Conservation (phyloP, 164 flowering plant species). For the Sextonia rubra region DNA sequence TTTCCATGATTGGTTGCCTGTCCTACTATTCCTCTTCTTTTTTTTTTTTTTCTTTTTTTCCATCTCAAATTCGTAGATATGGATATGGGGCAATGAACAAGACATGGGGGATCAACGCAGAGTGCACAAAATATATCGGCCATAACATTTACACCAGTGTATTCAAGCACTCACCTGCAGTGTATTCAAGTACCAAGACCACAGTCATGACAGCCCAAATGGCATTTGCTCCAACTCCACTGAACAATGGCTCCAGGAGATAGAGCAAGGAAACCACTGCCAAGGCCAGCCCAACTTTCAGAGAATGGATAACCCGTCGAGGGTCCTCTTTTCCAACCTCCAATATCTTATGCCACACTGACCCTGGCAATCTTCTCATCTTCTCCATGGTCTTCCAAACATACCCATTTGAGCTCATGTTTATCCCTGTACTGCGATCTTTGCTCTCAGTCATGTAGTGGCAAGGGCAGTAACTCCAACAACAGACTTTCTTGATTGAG, state of each 20-base stretch:
- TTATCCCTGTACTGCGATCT: background rate
- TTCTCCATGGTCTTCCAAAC: conserved; percentile 3
- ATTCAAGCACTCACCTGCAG: conserved; percentile 53
- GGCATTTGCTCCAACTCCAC: conserved; percentile 69
- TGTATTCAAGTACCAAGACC: conserved; percentile 88
- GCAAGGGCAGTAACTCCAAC: background rate
- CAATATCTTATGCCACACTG: conserved; percentile 29
- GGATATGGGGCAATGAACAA: too few species aligned
- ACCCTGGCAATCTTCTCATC: conserved; percentile 23
- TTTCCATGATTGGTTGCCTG: too few species aligned
- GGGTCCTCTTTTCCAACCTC: conserved; percentile 75
- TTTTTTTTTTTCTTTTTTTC: too few species aligned
- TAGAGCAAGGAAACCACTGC: conserved; percentile 76
- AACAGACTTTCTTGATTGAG: background rate
- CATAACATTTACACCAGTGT: background rate
- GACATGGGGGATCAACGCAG: background rate
- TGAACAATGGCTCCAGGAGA: conserved; percentile 67
- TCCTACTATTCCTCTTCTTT: too few species aligned
- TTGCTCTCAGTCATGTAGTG: conserved; percentile 12
- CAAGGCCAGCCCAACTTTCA: conserved; percentile 79
- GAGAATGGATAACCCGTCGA: conserved; percentile 59
- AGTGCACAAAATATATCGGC: background rate
- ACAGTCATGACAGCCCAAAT: conserved; percentile 99
- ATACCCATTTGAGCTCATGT: background rate
- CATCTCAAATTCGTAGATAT: too few species aligned